A percentile compares a stretch with the other conserved stretches of the same genome.
Conservation (phyloP, 768 basidiomycete genomes). For the Porphyrellus cyaneotinctus region DNA sequence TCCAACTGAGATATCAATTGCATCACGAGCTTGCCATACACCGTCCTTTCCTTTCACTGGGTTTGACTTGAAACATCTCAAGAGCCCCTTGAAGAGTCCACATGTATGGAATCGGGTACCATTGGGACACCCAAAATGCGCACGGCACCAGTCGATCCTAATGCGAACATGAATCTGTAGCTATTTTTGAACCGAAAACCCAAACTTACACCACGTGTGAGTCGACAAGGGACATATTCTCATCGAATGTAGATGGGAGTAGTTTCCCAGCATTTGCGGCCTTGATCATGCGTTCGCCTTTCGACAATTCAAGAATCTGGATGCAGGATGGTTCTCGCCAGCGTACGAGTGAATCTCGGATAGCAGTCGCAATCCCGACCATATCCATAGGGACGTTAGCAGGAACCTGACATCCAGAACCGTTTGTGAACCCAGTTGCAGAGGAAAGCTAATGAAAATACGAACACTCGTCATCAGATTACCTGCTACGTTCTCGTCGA, state of each 20-base stretch:
- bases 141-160: neutral
- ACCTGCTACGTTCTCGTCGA: conserved; percentile 13
- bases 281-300: conserved; percentile 12
- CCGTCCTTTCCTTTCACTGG: neutral
- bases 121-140: neutral
- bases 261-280: conserved; percentile 10
- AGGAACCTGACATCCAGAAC: conserved; percentile 1
- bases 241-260: neutral
- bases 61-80: neutral
- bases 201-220: conserved; percentile 11
- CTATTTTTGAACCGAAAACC: neutral
- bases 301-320: conserved; percentile 4
- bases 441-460: neutral
- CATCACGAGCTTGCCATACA: neutral
- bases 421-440: neutral
- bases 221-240: conserved; percentile 10
- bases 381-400: conserved; percentile 12
- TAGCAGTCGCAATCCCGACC: conserved; percentile 12
- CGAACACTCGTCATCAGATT: conserved; percentile 17
- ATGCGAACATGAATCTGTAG: neutral
- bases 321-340: conserved; percentile 10
- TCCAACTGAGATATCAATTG: neutral
- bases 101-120: neutral
- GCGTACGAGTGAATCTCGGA: conserved; percentile 11
- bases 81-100: too few species aligned